These are phyloP conservation scores for Gentiana dahurica DNA, from an alignment of 257 asterid species.

Conservation along the genomic window DNA sequence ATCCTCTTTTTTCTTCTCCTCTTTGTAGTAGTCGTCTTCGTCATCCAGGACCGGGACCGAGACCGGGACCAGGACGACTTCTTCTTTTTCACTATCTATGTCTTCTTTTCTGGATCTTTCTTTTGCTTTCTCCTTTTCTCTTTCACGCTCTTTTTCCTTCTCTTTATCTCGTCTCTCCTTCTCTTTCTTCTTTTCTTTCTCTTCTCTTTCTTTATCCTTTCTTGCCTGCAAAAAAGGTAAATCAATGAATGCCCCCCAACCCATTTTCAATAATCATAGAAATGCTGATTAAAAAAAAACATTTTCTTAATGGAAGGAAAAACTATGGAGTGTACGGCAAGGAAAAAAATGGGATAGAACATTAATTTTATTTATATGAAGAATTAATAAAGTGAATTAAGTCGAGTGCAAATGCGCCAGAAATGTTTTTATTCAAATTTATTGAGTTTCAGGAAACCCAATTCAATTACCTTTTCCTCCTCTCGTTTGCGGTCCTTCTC, in stretches of 20 bases:
- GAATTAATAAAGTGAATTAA: too few relatives aligned
- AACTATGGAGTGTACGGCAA: too few relatives aligned
- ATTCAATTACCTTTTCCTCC: slow-evolving; percentile 68
- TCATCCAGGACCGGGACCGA: not conserved
- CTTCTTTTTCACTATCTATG: slow-evolving; percentile 30
- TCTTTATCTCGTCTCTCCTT: slow-evolving; percentile 44
- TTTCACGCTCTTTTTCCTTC: slow-evolving; percentile 54
- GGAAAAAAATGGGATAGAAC: too few relatives aligned
- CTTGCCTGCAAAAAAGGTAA: slow-evolving; percentile 41
- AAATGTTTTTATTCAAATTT: too few relatives aligned
- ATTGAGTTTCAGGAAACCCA: too few relatives aligned
- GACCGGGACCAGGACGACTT: too few relatives aligned
- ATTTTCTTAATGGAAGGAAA: too few relatives aligned
- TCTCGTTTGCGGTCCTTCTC: slow-evolving; percentile 93
- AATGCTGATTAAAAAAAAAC: too few relatives aligned
- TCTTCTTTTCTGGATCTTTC: slow-evolving; percentile 61
- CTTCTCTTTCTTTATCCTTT: slow-evolving; percentile 84
- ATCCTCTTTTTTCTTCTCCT: slow-evolving; percentile 67
- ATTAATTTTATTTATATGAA: too few relatives aligned
- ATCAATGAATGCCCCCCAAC: too few relatives aligned
- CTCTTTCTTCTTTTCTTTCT: slow-evolving; percentile 63
- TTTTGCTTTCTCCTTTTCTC: slow-evolving; percentile 62
- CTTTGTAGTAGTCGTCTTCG: slow-evolving; percentile 36
- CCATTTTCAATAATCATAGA: too few relatives aligned
- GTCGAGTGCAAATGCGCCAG: too few relatives aligned